These are phyloP conservation scores for Musa balbisiana DNA, from an alignment of 202 grass and related monocot species.

Conservation along the genomic window DNA sequence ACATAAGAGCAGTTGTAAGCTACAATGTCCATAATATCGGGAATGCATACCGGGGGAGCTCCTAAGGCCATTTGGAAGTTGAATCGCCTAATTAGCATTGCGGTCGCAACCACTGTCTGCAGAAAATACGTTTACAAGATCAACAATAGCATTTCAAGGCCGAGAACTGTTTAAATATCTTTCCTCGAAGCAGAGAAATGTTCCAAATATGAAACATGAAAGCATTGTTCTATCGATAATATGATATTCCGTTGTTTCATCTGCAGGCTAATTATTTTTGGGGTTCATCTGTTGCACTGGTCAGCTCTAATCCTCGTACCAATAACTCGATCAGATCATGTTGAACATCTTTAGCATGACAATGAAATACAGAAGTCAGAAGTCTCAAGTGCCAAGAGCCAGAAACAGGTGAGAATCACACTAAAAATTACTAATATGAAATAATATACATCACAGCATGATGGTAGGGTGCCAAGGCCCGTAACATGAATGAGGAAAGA, in stretches of 20 bases:
- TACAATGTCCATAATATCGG: neutral
- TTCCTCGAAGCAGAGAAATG: too few relatives aligned
- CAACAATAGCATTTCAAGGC: neutral
- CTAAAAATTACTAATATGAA: too few relatives aligned
- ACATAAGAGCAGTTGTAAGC: neutral
- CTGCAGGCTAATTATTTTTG: too few relatives aligned
- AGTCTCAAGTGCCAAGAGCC: too few relatives aligned
- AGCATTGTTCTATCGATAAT: too few relatives aligned
- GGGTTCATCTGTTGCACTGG: neutral
- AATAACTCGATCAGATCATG: neutral
- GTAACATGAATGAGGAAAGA: too few relatives aligned
- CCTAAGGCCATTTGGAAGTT: conserved; percentile 81
- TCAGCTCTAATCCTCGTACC: neutral
- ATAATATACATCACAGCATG: too few relatives aligned
- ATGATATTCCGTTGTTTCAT: too few relatives aligned
- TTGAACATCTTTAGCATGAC: neutral
- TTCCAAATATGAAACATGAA: too few relatives aligned
- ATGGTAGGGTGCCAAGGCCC: too few relatives aligned
- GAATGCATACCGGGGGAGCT: conserved; percentile 66
- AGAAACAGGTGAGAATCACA: too few relatives aligned
- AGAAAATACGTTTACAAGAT: conserved; percentile 18
- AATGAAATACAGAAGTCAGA: too few relatives aligned
- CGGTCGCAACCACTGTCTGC: conserved; percentile 76
- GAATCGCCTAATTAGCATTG: conserved; percentile 91
- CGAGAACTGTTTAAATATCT: neutral